Conservation (phyloP, 2,329 filamentous ascomycete species). For the Meredithiella fracta region DNA sequence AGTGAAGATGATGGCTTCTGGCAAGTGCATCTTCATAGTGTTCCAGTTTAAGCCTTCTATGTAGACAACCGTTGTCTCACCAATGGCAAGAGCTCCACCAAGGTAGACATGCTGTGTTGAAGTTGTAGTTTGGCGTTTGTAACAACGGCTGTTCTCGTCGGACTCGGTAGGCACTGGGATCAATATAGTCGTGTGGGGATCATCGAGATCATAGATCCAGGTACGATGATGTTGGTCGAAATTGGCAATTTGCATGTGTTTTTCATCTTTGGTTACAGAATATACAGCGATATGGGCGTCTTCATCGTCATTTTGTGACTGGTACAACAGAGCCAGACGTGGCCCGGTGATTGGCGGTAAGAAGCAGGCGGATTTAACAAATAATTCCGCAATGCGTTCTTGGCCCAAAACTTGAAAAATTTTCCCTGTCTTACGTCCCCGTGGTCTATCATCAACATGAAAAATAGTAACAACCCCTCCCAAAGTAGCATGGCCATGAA, state of each 20-base stretch:
- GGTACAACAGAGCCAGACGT: conserved; percentile 41
- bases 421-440: conserved; percentile 2
- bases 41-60: conserved; percentile 62
- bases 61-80: conserved; percentile 70
- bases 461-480: conserved; percentile 43
- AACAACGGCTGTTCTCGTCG: conserved; percentile 42
- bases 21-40: conserved; percentile 45
- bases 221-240: conserved; percentile 44
- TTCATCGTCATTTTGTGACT: conserved; percentile 33
- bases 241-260: conserved; percentile 33
- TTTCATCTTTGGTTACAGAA: conserved; percentile 41
- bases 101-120: conserved; percentile 35
- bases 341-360: conserved; percentile 42
- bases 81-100: conserved; percentile 58
- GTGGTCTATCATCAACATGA: conserved; percentile 26
- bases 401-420: conserved; percentile 28
- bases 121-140: conserved; percentile 35
- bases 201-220: conserved; percentile 34
- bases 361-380: conserved; percentile 41
- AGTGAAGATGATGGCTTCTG: conserved; percentile 72
- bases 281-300: conserved; percentile 43
- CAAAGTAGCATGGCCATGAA: conserved; percentile 43
- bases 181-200: conserved; percentile 41
- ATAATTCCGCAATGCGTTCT: conserved; percentile 41
- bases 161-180: conserved; percentile 43